Evolutionary conservation across 2,329 filamentous ascomycete species (phyloP), one percentile per base, ranked within the genome.

Genomic region (Fusarium penzigii): DNA sequence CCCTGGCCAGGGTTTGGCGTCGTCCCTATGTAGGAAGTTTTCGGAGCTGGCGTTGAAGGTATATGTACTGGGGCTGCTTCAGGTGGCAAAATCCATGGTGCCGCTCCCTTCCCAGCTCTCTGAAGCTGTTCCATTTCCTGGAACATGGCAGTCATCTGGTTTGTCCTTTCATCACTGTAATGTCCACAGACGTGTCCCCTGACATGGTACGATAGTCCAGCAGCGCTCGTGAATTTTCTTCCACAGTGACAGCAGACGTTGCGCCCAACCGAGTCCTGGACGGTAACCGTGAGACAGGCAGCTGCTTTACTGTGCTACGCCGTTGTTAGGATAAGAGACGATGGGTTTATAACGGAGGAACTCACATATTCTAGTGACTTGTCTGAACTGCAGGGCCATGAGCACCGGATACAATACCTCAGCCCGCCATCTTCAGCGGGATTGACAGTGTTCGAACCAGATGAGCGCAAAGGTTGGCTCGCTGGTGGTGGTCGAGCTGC

Each of bases 131-230:
- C 32, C 12, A 29, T 43, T 25, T 43, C 46, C n/a, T 38, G 13
- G 25, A 58, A 59, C 29, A 47, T 46, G 16, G 48, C 42, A 29
- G 41, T 17, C 17, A 65, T 44, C 20, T 61, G 34, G 8, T 32
- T 17, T 2, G 44, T 50, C 46, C 63, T 62, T 49, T 52, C 43
- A 14, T 53, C 29, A n/a, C 34, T 36, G 51, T 75, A 74, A 4
- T 67, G 57, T n/a, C 79, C 78, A 56, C 81, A 84, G 3, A 80
- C 74, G 3, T 67, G 63, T 48, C 73, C 74, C 38, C 70, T 66
- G 0, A 64, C 53, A 53, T 83, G 81, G 65, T 80, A 80, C 45
- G 68, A 55, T 2, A 78, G 59, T 1, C 76, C 78, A 17, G 69
- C 69, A 5, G 61, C 57, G 11, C 73, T 75, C 2, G 65, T 66